A percentile compares a stretch with the other conserved stretches of the same genome.
Evolutionary conservation across 192 early-diverging fungal species (phyloP).

Genomic region (Coemansia sp.): DNA sequence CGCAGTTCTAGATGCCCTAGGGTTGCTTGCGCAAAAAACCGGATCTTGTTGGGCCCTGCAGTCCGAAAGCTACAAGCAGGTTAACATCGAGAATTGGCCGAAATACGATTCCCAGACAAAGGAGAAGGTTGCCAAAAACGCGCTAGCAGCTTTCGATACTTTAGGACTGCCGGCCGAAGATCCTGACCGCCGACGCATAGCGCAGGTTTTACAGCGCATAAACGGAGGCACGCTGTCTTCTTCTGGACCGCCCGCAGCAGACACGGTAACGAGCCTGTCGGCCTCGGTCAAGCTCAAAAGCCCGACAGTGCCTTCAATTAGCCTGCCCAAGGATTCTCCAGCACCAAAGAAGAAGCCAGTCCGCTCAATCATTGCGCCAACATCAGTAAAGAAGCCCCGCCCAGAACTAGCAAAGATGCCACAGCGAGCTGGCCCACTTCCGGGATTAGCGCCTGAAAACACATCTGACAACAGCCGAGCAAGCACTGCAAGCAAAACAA

Average conservation of each 20-base stretch:
- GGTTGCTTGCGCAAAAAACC: constrained; percentile 8
- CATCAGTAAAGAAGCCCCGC: constrained; percentile 18
- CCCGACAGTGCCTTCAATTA: neutral
- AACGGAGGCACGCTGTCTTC: neutral
- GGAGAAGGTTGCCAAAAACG: constrained; percentile 44
- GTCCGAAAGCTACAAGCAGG: constrained; percentile 52
- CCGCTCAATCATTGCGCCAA: constrained; percentile 37
- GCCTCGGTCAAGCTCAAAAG: neutral
- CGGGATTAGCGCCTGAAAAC: neutral
- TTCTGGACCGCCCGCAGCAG: neutral
- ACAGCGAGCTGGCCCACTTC: neutral
- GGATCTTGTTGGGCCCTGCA: constrained; percentile 48
- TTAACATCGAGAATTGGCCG: constrained; percentile 59
- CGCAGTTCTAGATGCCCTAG: constrained; percentile 23
- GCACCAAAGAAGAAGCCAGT: constrained; percentile 35
- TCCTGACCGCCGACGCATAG: constrained; percentile 41
- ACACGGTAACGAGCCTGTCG: neutral
- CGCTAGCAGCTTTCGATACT: constrained; percentile 55
- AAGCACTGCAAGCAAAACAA: neutral
- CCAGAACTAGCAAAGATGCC: constrained; percentile 4
- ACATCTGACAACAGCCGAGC: neutral
- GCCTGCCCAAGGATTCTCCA: neutral
- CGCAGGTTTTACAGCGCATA: constrained; percentile 5
- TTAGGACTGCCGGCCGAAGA: constrained; percentile 54
- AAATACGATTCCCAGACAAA: constrained; percentile 44